Conservation (phyloP, 306 rosid genomes). For the Crotalaria pallida region DNA sequence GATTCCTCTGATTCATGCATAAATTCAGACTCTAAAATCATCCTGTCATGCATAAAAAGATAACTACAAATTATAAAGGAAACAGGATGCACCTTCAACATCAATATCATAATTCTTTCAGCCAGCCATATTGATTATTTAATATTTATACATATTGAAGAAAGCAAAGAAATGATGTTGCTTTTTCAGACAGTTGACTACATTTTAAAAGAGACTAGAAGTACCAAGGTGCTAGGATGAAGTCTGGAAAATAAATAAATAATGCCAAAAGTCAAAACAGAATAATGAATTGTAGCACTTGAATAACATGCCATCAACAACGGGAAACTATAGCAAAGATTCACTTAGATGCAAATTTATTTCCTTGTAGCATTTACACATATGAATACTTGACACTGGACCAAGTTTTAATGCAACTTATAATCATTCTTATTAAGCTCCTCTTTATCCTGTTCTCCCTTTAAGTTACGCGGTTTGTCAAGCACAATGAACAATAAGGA, state of each 20-base stretch:
- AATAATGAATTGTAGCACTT: background rate
- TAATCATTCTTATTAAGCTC: background rate
- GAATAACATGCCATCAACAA: background rate
- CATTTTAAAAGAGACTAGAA: background rate
- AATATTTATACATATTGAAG: background rate
- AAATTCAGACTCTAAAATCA: constrained; percentile 67
- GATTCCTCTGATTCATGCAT: constrained; percentile 40
- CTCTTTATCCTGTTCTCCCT: background rate
- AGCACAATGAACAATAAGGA: background rate
- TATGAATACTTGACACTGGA: background rate
- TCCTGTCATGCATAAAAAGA: constrained; percentile 46
- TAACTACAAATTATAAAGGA: background rate
- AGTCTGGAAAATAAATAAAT: background rate
- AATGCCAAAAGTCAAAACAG: background rate
- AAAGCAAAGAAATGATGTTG: background rate
- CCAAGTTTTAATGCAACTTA: background rate
- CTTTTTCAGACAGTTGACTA: background rate
- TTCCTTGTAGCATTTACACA: background rate
- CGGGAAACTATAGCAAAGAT: background rate
- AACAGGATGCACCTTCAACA: background rate
- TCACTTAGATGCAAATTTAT: background rate
- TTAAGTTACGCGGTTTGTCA: background rate
- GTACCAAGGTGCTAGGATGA: background rate
- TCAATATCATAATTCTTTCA: constrained; percentile 8
- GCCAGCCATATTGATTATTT: background rate